Evolutionary conservation across 192 early-diverging fungal species (phyloP), one percentile per base, ranked within the genome.

Genomic region (Umbelopsis isabellina): DNA sequence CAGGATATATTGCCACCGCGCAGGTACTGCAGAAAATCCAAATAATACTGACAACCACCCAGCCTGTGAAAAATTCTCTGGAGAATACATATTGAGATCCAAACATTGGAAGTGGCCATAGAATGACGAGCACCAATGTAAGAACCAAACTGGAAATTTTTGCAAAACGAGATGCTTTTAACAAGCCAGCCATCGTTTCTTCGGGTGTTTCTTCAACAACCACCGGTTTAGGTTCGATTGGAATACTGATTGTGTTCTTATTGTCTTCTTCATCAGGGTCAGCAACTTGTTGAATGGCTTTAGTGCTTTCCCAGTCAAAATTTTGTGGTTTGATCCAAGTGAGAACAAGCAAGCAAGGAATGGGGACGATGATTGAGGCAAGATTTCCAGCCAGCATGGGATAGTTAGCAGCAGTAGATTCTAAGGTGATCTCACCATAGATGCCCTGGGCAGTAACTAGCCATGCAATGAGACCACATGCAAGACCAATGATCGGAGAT

Each of bases 301-400:
- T 78, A 0, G 82, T 91, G 23, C 67, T 73, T 4, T 84, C 79
- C 77, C 82, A 92, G 20, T 89, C 79, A 64, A 82, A 92, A 67
- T 90, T 78, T 55, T 90, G 90, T 0, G 90, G 88, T 46, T 88
- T 80, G 37, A 84, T 25, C 41, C 87, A 64, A 10, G 83, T 68
- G 0, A 88, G n/a, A 20, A 69, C n/a, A 4, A 81, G 45, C 1
- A 87, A 49, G 10, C 84, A 44, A 16, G 84, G 61, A 1, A 80
- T 49, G 9, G 70, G 61, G 22, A 75, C 61, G 27, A 71, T 46
- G 4, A 87, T 72, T 8, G 82, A 85, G 2, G 82, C 84, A 46
- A 91, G 58, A 69, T 91, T 93, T 11, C 90, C 90, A 2, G 90
- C 88, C 74, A 93, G 84, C 89, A 91, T 92, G 18, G 90, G 91